Conservation (phyloP, 768 basidiomycete genomes). For the Mycena kentingensis region DNA sequence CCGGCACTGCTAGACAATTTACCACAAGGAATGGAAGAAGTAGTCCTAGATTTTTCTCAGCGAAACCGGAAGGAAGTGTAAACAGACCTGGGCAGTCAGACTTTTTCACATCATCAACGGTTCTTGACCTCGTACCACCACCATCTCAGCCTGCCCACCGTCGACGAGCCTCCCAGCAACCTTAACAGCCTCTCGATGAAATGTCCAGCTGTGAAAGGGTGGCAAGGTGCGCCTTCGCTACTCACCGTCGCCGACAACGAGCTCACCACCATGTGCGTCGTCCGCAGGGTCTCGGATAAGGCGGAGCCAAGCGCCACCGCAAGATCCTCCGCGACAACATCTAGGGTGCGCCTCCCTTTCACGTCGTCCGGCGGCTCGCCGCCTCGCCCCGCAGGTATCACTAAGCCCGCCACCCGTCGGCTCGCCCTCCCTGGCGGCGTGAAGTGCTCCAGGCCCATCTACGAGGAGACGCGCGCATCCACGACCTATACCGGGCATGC, state of each 20-base stretch:
- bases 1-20: too few relatives aligned
- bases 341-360: conserved; percentile 36
- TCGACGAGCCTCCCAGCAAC: not conserved
- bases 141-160: not conserved
- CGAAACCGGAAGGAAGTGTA: too few relatives aligned
- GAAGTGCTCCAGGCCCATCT: not conserved
- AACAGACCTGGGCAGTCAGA: too few relatives aligned
- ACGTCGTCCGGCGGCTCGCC: not conserved
- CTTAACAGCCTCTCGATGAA: not conserved
- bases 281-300: conserved; percentile 67
- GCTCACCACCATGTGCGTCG: not conserved
- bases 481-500: conserved; percentile 1
- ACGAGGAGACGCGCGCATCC: conserved; percentile 2
- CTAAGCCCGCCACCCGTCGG: conserved; percentile 4
- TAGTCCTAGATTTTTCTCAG: too few relatives aligned
- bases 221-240: not conserved
- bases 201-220: not conserved
- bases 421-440: conserved; percentile 1
- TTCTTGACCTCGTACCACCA: not conserved
- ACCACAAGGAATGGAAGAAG: too few relatives aligned
- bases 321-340: conserved; percentile 71
- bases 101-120: not conserved
- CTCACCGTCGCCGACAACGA: too few relatives aligned
- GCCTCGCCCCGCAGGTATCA: not conserved
- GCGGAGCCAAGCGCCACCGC: conserved; percentile 74